These are phyloP conservation scores for Epipyxis sp. DNA, from an alignment of 108 stramenopile genomes.

Conservation along the genomic window DNA sequence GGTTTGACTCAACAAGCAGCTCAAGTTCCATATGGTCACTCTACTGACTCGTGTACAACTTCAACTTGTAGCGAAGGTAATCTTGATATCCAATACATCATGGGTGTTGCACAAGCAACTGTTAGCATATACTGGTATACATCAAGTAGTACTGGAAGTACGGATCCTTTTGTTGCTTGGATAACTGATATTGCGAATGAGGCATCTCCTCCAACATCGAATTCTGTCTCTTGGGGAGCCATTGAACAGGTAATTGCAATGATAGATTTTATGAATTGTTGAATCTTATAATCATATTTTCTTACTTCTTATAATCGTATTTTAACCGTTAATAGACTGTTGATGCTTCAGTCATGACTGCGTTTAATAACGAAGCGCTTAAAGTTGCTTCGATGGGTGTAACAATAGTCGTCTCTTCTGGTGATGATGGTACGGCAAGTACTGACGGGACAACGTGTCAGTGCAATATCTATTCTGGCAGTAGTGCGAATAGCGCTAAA, in stretches of 20 bases:
- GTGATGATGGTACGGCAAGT: conserved; percentile 9
- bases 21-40: neutral
- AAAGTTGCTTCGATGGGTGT: conserved; percentile 2
- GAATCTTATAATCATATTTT: neutral
- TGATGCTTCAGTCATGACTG: neutral
- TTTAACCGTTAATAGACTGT: neutral
- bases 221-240: neutral
- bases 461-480: conserved; percentile 33
- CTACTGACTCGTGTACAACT: neutral
- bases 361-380: neutral
- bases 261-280: neutral
- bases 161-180: conserved; percentile 22
- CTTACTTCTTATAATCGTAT: neutral
- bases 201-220: neutral
- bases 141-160: neutral
- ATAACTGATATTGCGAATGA: neutral
- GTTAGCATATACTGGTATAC: conserved; percentile 8
- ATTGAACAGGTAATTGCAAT: neutral
- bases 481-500: conserved; percentile 36
- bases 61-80: conserved; percentile 4
- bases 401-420: neutral
- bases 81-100: conserved; percentile 32
- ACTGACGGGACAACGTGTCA: neutral
- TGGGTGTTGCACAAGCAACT: neutral
- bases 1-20: neutral